Percentiles rank a stretch among this genome's conserved stretches.
phyloP scores from a whole-genome alignment of 1,284 basidiomycete genomes.

The Stereum hirsutum region DNA sequence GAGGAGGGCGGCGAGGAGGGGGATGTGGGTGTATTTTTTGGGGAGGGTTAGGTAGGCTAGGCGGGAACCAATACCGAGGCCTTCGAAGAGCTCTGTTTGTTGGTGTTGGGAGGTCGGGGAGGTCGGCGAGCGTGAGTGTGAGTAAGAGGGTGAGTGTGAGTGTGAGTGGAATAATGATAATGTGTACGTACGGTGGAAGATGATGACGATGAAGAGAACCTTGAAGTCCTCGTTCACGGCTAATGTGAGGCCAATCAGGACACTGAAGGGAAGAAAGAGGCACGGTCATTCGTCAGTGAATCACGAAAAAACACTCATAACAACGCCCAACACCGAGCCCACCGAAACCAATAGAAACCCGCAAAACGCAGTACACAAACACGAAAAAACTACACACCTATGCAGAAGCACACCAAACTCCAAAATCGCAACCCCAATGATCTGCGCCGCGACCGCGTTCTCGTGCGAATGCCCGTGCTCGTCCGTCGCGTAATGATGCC shows the following conservation, averaged over 20 bases:
- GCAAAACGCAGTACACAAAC: no score
- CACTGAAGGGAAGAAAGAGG: slow-evolving; percentile 22
- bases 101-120: background rate
- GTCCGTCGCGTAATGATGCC: slow-evolving; percentile 8
- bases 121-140: slow-evolving; percentile 1
- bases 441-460: slow-evolving; percentile 55
- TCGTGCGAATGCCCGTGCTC: slow-evolving; percentile 11
- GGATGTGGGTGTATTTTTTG: slow-evolving; percentile 45
- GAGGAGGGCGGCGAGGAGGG: slow-evolving; percentile 53
- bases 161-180: no score
- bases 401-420: slow-evolving; percentile 93
- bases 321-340: background rate
- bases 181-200: slow-evolving; percentile 79
- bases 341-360: no score
- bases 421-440: slow-evolving; percentile 80
- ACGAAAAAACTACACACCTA: slow-evolving; percentile 27
- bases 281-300: no score
- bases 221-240: slow-evolving; percentile 80
- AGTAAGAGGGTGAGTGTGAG: background rate
- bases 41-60: slow-evolving; percentile 71
- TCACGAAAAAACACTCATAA: background rate
- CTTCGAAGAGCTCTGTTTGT: slow-evolving; percentile 79
- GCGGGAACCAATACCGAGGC: slow-evolving; percentile 82
- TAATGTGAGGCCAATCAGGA: slow-evolving; percentile 91
- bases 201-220: slow-evolving; percentile 81